These are phyloP conservation scores for Plasmodiophora brassicae DNA, from an alignment of 208 protist species.

Conservation along the genomic window DNA sequence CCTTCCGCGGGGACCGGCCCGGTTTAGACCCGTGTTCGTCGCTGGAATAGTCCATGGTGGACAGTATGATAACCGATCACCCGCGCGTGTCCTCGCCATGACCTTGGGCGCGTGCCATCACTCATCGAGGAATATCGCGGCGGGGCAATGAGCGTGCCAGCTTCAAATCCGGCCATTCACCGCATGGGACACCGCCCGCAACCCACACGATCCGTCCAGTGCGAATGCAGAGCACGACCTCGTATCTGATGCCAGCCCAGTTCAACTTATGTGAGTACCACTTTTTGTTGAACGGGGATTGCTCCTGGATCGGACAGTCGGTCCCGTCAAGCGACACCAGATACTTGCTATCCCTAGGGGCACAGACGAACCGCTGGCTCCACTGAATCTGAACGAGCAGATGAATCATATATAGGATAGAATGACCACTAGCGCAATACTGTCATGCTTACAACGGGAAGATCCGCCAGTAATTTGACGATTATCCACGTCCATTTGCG, in stretches of 20 bases:
- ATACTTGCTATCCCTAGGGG: not conserved
- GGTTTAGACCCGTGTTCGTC: no score
- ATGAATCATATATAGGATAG: not conserved
- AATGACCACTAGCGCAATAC: not conserved
- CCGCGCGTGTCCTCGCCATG: no score
- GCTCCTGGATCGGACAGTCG: not conserved
- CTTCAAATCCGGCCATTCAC: not conserved
- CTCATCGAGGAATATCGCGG: no score
- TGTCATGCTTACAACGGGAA: not conserved
- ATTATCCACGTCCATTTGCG: not conserved
- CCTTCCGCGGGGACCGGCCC: no score
- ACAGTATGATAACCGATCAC: no score
- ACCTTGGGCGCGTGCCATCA: no score
- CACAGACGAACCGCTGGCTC: not conserved
- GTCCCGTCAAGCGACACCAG: not conserved
- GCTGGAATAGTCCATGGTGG: no score
- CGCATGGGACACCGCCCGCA: not conserved
- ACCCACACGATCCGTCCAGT: not conserved
- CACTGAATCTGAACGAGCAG: not conserved
- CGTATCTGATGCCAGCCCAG: not conserved
- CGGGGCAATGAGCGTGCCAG: not conserved
- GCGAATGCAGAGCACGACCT: not conserved
- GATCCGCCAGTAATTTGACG: not conserved
- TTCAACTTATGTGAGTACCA: not conserved
- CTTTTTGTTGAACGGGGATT: not conserved